These are phyloP conservation scores for Craspedostauros australis DNA, from an alignment of 108 stramenopile species.

Conservation along the genomic window DNA sequence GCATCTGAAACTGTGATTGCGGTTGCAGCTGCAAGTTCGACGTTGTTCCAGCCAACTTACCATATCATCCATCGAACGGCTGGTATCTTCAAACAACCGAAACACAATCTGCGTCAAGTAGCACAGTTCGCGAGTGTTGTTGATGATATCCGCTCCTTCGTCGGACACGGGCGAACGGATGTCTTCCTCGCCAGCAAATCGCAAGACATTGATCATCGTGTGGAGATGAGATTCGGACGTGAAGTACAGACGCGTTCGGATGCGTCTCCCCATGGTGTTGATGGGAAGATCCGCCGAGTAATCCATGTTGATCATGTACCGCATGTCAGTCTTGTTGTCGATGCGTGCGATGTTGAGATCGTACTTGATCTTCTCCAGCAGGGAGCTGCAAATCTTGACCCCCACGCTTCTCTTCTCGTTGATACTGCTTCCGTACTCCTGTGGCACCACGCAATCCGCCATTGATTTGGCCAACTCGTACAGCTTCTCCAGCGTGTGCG, in stretches of 20 bases:
- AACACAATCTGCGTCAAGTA: constrained; percentile 96
- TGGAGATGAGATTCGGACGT: constrained; percentile 98
- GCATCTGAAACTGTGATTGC: too few species aligned
- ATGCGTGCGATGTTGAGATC: constrained; percentile 83
- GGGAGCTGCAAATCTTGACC: constrained; percentile 81
- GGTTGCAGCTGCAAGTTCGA: too few species aligned
- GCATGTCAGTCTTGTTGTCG: constrained; percentile 88
- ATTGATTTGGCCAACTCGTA: constrained; percentile 86
- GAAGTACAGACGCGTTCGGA: constrained; percentile 95
- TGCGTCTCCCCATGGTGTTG: constrained; percentile 91
- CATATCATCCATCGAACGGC: constrained; percentile 49
- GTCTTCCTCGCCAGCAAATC: constrained; percentile 61
- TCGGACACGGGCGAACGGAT: constrained; percentile 45
- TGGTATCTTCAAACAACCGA: constrained; percentile 90
- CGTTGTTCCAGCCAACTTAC: too few species aligned
- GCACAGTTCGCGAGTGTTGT: constrained; percentile 84
- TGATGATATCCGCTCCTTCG: constrained; percentile 44
- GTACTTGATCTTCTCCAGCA: constrained; percentile 93
- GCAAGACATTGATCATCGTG: constrained; percentile 88
- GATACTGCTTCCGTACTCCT: constrained; percentile 92
- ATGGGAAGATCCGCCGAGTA: constrained; percentile 89
- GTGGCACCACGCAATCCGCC: constrained; percentile 95
- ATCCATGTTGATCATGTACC: constrained; percentile 92
- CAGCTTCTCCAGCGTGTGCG: constrained; percentile 71
- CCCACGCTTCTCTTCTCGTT: constrained; percentile 84